phyloP scores from a whole-genome alignment of 345 rosid genomes.

The Turritis glabra region DNA sequence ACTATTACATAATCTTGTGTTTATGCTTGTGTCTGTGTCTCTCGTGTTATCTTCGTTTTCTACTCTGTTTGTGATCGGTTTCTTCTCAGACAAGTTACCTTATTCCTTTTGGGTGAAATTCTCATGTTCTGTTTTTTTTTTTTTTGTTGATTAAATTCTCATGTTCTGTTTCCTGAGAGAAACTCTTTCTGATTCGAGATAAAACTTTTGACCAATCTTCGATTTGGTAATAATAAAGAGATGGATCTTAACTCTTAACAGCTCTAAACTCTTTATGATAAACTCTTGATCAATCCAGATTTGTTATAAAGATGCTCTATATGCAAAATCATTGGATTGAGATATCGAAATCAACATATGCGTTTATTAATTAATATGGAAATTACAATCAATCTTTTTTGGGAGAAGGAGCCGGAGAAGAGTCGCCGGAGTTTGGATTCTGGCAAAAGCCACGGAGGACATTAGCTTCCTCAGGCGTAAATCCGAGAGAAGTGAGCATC shows the following conservation, averaged over 20 bases:
- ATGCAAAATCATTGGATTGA: neutral
- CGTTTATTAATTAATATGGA: neutral
- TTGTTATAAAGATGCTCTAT: neutral
- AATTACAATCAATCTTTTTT: neutral
- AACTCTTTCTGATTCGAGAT: neutral
- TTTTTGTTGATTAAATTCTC: no score
- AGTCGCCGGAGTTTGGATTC: slow-evolving; percentile 29
- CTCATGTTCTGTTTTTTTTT: neutral
- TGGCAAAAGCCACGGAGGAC: slow-evolving; percentile 61
- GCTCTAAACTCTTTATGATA: neutral
- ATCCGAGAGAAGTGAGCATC: slow-evolving; percentile 73
- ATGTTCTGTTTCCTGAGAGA: neutral
- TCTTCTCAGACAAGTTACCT: slow-evolving; percentile 10
- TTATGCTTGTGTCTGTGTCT: neutral
- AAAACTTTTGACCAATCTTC: neutral
- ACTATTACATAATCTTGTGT: neutral
- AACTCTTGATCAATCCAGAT: neutral
- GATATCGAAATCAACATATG: neutral
- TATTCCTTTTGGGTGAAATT: neutral
- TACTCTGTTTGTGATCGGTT: neutral
- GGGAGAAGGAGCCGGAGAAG: slow-evolving; percentile 38
- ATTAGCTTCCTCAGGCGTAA: slow-evolving; percentile 57
- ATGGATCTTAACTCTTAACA: neutral
- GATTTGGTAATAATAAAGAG: neutral
- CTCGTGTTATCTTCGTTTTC: neutral